Evolutionary conservation across 75 land plant species (phyloP).

Genomic region (Cunninghamia lanceolata): DNA sequence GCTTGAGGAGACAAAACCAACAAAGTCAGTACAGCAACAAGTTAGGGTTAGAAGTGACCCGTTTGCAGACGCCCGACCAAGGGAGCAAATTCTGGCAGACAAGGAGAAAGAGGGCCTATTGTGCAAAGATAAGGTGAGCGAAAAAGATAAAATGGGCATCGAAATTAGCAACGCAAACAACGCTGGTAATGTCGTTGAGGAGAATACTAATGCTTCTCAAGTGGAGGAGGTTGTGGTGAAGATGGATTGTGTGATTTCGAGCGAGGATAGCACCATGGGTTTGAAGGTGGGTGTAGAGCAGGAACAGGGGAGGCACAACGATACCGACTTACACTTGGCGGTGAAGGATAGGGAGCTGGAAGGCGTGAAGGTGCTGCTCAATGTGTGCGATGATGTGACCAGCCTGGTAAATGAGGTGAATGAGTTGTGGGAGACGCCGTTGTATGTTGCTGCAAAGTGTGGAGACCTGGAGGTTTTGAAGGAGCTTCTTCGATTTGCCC

Average conservation of each 20-base stretch:
- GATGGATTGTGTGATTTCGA: no score
- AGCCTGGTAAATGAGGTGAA: conserved; percentile 54
- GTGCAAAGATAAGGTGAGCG: background rate
- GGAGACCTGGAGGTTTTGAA: conserved; percentile 52
- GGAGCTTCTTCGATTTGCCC: conserved; percentile 47
- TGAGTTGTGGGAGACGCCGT: conserved; percentile 59
- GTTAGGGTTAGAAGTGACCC: conserved; percentile 21
- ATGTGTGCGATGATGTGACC: conserved; percentile 1
- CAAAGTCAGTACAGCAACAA: background rate
- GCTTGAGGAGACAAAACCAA: background rate
- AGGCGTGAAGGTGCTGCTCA: conserved; percentile 47
- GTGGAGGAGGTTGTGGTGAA: background rate
- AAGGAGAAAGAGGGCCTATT: conserved; percentile 20
- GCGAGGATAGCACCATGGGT: no score
- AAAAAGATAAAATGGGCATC: no score
- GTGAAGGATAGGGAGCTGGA: conserved; percentile 31
- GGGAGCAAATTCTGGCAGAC: conserved; percentile 34
- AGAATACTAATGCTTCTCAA: no score
- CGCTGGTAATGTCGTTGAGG: conserved; percentile 18
- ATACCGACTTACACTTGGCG: conserved; percentile 64
- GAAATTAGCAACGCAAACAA: background rate
- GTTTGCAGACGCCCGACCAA: conserved; percentile 32
- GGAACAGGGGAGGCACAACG: conserved; percentile 64
- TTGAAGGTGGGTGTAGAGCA: no score
- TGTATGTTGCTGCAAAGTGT: conserved; percentile 48